These are phyloP conservation scores for Exserohilum rostratum DNA, from an alignment of 2,329 filamentous ascomycete genomes.

Conservation along the genomic window DNA sequence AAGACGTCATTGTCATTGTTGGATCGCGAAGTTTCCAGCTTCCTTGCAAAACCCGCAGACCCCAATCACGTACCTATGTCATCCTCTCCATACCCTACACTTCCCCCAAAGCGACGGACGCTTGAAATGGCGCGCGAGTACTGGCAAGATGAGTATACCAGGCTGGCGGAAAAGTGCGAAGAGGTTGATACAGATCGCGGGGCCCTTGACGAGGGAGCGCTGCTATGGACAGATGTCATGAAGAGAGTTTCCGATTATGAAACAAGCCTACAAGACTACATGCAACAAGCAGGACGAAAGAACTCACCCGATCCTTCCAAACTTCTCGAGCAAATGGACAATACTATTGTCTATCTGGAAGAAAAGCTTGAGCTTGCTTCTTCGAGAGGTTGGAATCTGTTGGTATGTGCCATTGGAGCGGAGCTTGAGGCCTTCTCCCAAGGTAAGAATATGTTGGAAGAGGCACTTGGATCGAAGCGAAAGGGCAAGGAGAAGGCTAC, in stretches of 20 bases:
- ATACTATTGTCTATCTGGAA: conserved; percentile 62
- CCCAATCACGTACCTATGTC: conserved; percentile 37
- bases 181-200: conserved; percentile 66
- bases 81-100: conserved; percentile 59
- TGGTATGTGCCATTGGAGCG: conserved; percentile 77
- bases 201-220: conserved; percentile 70
- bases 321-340: conserved; percentile 58
- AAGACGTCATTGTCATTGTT: conserved; percentile 69
- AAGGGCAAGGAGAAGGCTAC: conserved; percentile 39
- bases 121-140: conserved; percentile 73
- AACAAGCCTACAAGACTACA: conserved; percentile 62
- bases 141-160: conserved; percentile 68
- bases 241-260: conserved; percentile 69
- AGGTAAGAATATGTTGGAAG: conserved; percentile 63
- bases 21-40: conserved; percentile 64
- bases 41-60: conserved; percentile 64
- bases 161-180: conserved; percentile 61
- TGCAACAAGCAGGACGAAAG: conserved; percentile 47
- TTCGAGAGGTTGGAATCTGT: conserved; percentile 71
- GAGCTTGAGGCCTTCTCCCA: conserved; percentile 71
- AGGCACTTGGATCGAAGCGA: conserved; percentile 39
- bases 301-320: conserved; percentile 23
- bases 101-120: conserved; percentile 70
- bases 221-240: conserved; percentile 69
- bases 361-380: conserved; percentile 62